Percentiles rank a stretch among this genome's conserved stretches.
Conservation (phyloP, 805 yeast species). For the Metschnikowia proteae region DNA sequence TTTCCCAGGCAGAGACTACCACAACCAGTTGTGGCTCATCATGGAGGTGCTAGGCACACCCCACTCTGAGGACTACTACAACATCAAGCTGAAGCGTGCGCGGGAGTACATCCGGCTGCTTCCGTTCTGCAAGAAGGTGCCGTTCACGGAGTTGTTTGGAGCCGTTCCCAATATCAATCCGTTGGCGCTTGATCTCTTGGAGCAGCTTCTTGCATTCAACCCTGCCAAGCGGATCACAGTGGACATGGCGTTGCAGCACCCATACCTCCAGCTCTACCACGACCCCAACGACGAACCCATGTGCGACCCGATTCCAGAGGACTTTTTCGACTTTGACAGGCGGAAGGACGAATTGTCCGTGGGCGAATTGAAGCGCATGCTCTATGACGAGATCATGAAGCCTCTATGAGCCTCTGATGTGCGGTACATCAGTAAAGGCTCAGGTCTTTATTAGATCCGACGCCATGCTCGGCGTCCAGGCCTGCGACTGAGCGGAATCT, state of each 20-base stretch:
- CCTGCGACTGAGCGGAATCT: too few relatives aligned
- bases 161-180: constrained; percentile 32
- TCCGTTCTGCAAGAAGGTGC: constrained; percentile 60
- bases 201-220: constrained; percentile 63
- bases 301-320: constrained; percentile 77
- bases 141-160: constrained; percentile 16
- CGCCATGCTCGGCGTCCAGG: too few relatives aligned
- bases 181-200: constrained; percentile 55
- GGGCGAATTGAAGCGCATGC: constrained; percentile 70
- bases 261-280: constrained; percentile 87
- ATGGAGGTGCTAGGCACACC: constrained; percentile 89
- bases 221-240: constrained; percentile 73
- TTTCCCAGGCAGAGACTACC: constrained; percentile 93
- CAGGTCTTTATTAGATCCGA: too few relatives aligned
- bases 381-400: constrained; percentile 78
- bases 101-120: constrained; percentile 80
- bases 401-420: constrained; percentile 32
- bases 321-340: constrained; percentile 86
- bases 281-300: constrained; percentile 93
- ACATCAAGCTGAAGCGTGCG: constrained; percentile 77
- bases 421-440: background rate
- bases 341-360: constrained; percentile 74
- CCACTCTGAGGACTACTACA: constrained; percentile 66
- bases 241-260: constrained; percentile 70
- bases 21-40: constrained; percentile 81